Base-by-base conservation (phyloP, 805 yeast species). In the Groenewaldozyma tartarivorans region DNA sequence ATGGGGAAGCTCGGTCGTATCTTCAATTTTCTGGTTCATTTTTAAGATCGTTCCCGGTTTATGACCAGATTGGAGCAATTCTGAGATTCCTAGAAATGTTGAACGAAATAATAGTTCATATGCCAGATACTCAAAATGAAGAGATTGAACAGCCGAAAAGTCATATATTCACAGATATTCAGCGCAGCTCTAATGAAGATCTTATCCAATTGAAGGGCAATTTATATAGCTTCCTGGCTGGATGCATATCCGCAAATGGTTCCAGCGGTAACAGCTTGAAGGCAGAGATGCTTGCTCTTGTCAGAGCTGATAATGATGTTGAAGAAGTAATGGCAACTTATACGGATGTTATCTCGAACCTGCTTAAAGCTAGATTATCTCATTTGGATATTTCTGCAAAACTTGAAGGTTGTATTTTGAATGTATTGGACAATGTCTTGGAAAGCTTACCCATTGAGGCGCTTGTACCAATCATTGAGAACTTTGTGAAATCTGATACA, bases 21-120 rank as follows among this genome's bases (percentile, higher is more conserved):
- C 64, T 79, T 42, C 95, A 84, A 49, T 90, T 90, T 57, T 68
- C 81, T 1, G 67, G 77, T 13, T 66, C 84, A 0, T 81, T 87
- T 56, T 56, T 85, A 60, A 75, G 77, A 45, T 72, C 73, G 22
- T 87, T 90, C 57, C 53, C 71, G 26, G 77, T 87, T 4, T 58
- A 64, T 29, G 88, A 83, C 35, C 94, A 58, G 45, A 47, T 62
- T 5, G 44, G 32, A 9, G 57, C 64, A 2, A 43, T 61, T 29
- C 45, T 45, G 20, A 46, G 46, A 30, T 58, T 48, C 39, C 40
- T 58, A 34, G 43, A 38, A 7, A 44, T 46, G 27, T 45, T 49
- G 9, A 39, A 33, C 24, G 39, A 27, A 13, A 31, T 47, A 4
- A 31, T n/a, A 15, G 27, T 3, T 30, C 27, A 20, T 6, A 13